Evolutionary conservation across 805 yeast genomes (phyloP).

Genomic region (Brettanomyces naardenensis): DNA sequence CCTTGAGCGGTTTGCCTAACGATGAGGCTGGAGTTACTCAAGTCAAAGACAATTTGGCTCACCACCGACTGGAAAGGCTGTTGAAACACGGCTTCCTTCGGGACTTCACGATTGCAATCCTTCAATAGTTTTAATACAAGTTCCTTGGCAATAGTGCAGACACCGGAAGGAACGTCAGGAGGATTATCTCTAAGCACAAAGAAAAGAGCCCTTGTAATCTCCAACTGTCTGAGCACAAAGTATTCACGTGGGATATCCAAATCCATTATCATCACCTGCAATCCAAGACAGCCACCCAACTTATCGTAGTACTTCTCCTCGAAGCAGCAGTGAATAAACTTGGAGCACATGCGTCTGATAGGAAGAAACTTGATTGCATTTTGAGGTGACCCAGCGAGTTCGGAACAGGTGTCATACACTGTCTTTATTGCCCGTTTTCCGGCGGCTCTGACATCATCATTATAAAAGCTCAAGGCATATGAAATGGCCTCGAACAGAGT

Average conservation of each 20-base stretch:
- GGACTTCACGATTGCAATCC: conserved; percentile 55
- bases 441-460: conserved; percentile 57
- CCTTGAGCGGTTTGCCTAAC: conserved; percentile 79
- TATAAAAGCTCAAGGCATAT: conserved; percentile 73
- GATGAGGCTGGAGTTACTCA: conserved; percentile 77
- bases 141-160: conserved; percentile 61
- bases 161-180: conserved; percentile 75
- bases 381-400: conserved; percentile 60
- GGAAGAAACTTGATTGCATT: conserved; percentile 67
- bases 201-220: conserved; percentile 76
- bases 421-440: conserved; percentile 61
- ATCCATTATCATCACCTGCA: conserved; percentile 64
- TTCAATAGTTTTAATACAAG: conserved; percentile 56
- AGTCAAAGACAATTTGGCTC: conserved; percentile 86
- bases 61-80: conserved; percentile 75
- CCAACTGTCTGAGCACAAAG: conserved; percentile 73
- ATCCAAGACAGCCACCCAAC: conserved; percentile 83
- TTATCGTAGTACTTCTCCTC: conserved; percentile 82
- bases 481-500: conserved; percentile 68
- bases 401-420: conserved; percentile 52
- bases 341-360: conserved; percentile 66
- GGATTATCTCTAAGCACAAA: conserved; percentile 90
- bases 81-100: conserved; percentile 54
- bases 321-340: conserved; percentile 85
- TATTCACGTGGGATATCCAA: conserved; percentile 61